Evolutionary conservation across 805 yeast species (phyloP).

Genomic region (Clavispora asparagi): DNA sequence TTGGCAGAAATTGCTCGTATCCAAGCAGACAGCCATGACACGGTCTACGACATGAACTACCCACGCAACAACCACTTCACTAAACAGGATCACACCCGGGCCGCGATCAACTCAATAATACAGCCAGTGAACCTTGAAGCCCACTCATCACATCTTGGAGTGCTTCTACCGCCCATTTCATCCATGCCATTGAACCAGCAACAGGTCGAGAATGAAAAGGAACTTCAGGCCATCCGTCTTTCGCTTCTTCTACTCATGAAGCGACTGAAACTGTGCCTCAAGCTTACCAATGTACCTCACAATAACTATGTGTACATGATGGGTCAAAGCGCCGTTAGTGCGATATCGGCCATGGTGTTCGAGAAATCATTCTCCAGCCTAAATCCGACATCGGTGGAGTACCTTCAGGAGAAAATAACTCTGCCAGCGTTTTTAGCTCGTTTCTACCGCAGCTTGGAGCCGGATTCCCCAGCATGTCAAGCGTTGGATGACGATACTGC

Average conservation of each 20-base stretch:
- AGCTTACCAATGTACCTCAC: slow-evolving; percentile 30
- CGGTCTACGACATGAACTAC: slow-evolving; percentile 29
- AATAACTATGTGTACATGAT: slow-evolving; percentile 41
- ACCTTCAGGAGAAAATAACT: slow-evolving; percentile 42
- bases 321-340: slow-evolving; percentile 52
- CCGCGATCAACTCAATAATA: slow-evolving; percentile 44
- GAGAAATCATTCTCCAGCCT: slow-evolving; percentile 57
- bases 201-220: slow-evolving; percentile 8
- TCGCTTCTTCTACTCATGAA: slow-evolving; percentile 35
- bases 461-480: slow-evolving; percentile 24
- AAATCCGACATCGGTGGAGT: slow-evolving; percentile 50
- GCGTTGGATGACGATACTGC: slow-evolving; percentile 48
- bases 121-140: slow-evolving; percentile 23
- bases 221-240: slow-evolving; percentile 5
- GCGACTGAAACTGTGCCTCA: slow-evolving; percentile 58
- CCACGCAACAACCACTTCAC: slow-evolving; percentile 24
- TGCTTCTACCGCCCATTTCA: slow-evolving; percentile 10
- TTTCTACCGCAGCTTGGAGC: slow-evolving; percentile 45
- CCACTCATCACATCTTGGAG: background rate
- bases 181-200: background rate
- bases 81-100: slow-evolving; percentile 35
- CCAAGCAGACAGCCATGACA: slow-evolving; percentile 30
- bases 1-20: slow-evolving; percentile 32
- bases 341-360: slow-evolving; percentile 56
- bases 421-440: slow-evolving; percentile 38